These are phyloP conservation scores for Puccinia sorghi DNA, from an alignment of 1,284 basidiomycete species.

Conservation along the genomic window DNA sequence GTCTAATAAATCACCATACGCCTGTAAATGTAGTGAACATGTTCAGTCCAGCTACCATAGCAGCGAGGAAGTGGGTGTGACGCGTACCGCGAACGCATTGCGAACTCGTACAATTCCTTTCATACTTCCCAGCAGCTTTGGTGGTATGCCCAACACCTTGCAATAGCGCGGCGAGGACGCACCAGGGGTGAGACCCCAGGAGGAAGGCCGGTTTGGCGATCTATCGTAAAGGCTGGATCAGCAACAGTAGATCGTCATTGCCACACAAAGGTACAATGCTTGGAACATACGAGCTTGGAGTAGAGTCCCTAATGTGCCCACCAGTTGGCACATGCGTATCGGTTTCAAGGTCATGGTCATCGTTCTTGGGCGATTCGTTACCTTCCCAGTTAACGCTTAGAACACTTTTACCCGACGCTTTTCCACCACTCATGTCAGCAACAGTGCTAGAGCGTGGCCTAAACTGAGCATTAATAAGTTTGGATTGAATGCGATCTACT, in stretches of 20 bases:
- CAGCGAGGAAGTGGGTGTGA: background rate
- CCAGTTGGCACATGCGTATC: background rate
- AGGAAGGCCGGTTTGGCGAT: background rate
- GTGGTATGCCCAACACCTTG: conserved; percentile 37
- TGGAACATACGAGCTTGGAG: background rate
- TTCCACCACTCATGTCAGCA: conserved; percentile 18
- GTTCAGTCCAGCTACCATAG: background rate
- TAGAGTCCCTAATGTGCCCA: background rate
- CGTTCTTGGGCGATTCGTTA: background rate
- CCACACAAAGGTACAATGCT: background rate
- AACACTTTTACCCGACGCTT: conserved; percentile 3
- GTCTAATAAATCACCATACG: conserved; percentile 37
- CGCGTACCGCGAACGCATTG: conserved; percentile 42
- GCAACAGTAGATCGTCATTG: background rate
- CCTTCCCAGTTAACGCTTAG: conserved; percentile 31
- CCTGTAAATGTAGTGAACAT: background rate
- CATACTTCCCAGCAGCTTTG: conserved; percentile 48
- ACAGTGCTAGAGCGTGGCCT: conserved; percentile 46
- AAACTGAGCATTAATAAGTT: conserved; percentile 15
- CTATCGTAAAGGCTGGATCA: too few species aligned
- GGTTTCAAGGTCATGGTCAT: background rate
- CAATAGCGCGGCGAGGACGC: conserved; percentile 29
- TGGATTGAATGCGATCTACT: conserved; percentile 3
- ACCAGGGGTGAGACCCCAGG: background rate
- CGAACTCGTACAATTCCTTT: conserved; percentile 47